Conservation (phyloP, 2,329 filamentous ascomycete genomes). For the Ophiocordyceps camponoti-saundersi region DNA sequence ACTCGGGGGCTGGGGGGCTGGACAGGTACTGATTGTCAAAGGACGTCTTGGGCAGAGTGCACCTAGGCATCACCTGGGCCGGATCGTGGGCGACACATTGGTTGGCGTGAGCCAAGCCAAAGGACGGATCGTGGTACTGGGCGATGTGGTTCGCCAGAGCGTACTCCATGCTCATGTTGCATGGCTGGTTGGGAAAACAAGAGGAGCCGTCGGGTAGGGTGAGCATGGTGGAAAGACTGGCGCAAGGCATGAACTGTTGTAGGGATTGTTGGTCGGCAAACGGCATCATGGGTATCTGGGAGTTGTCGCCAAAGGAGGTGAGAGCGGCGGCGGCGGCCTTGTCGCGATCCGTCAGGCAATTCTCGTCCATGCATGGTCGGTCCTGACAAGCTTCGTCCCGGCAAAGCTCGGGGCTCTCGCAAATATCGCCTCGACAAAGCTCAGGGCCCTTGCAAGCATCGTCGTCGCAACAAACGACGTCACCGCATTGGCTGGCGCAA, state of each 20-base stretch:
- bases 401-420: constrained; percentile 9
- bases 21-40: constrained; percentile 4
- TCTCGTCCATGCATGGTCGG: constrained; percentile 16
- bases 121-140: constrained; percentile 12
- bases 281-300: constrained; percentile 3
- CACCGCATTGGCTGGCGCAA: constrained; percentile 18
- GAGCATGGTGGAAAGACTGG: constrained; percentile 7
- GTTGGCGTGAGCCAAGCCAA: constrained; percentile 7
- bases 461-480: constrained; percentile 18
- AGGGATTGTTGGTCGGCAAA: background rate
- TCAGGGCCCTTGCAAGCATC: constrained; percentile 14
- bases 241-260: constrained; percentile 4
- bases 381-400: constrained; percentile 17
- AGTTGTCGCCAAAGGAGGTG: constrained; percentile 12
- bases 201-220: constrained; percentile 2
- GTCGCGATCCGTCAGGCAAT: constrained; percentile 12
- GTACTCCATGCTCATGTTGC: constrained; percentile 7
- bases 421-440: constrained; percentile 10
- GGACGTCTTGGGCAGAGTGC: constrained; percentile 10
- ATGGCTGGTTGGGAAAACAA: constrained; percentile 5
- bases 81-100: constrained; percentile 12
- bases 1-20: constrained; percentile 7
- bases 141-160: constrained; percentile 12
- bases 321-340: constrained; percentile 13
- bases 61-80: constrained; percentile 8